phyloP scores from a whole-genome alignment of 768 basidiomycete species.

The Amanita rimosa region DNA sequence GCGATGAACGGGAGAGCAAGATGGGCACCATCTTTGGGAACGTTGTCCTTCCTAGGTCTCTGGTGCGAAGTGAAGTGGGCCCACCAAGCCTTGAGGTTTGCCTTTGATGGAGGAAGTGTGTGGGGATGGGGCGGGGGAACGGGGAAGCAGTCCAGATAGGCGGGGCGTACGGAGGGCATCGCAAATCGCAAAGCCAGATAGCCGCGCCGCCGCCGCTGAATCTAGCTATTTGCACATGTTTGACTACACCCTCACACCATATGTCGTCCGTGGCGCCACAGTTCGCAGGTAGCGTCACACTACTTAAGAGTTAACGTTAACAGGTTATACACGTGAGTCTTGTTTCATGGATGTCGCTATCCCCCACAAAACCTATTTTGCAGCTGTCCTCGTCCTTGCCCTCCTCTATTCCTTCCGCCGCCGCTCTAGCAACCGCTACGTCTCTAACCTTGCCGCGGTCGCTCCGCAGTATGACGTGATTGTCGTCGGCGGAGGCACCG shows the following conservation, averaged over 20 bases:
- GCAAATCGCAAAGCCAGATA: neutral
- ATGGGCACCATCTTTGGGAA: constrained; percentile 24
- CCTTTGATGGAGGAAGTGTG: constrained; percentile 30
- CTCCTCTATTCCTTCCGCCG: neutral
- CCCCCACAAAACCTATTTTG: neutral
- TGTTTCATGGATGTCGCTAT: too few relatives aligned
- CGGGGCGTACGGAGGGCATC: neutral
- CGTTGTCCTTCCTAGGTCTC: constrained; percentile 44
- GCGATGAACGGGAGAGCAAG: constrained; percentile 2
- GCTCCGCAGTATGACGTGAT: neutral
- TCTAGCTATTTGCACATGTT: neutral
- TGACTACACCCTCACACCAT: neutral
- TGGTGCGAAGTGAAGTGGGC: constrained; percentile 60
- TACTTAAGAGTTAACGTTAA: too few relatives aligned
- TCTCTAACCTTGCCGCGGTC: neutral
- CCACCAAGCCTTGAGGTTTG: constrained; percentile 76
- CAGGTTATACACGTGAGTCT: too few relatives aligned
- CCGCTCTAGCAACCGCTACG: neutral
- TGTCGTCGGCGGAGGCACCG: constrained; percentile 30
- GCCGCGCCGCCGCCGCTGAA: neutral
- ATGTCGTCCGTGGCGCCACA: too few relatives aligned
- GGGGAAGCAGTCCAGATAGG: neutral
- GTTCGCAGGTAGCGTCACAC: too few relatives aligned
- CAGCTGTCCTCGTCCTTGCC: neutral
- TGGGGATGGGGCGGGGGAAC: neutral